Conservation (phyloP, 2,329 filamentous ascomycete genomes). For the Teratosphaeria destructans region DNA sequence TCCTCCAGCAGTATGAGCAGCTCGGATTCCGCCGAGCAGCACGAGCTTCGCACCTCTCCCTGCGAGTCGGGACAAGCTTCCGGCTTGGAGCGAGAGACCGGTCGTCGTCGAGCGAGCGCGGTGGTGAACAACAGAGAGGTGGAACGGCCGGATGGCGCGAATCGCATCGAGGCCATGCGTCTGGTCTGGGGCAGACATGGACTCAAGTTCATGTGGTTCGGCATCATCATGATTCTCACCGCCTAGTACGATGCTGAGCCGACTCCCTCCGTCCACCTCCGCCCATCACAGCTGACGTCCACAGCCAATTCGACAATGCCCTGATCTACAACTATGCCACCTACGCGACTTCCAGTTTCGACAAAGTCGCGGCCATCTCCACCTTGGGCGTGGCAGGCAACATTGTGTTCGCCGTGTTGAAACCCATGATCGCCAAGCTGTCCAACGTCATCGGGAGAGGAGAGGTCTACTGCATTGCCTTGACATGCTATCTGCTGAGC, state of each 20-base stretch:
- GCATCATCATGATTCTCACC: background rate
- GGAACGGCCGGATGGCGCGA: background rate
- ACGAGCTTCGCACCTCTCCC: background rate
- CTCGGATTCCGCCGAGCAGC: background rate
- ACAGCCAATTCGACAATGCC: constrained; percentile 28
- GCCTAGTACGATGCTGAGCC: background rate
- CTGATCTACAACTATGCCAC: constrained; percentile 30
- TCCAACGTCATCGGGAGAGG: constrained; percentile 34
- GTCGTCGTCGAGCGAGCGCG: background rate
- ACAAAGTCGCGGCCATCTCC: constrained; percentile 12
- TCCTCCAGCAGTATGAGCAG: background rate
- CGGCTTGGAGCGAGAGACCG: background rate
- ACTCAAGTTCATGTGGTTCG: background rate
- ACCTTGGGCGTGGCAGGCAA: constrained; percentile 28
- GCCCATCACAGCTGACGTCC: background rate
- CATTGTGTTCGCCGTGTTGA: constrained; percentile 31
- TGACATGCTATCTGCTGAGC: constrained; percentile 28
- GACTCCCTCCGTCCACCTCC: background rate
- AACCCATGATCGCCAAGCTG: constrained; percentile 34
- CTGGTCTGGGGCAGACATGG: constrained; percentile 1
- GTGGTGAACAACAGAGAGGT: background rate
- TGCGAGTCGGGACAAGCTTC: background rate
- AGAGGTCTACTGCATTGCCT: constrained; percentile 27
- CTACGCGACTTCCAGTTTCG: constrained; percentile 31
- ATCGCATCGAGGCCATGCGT: background rate